Conservation (phyloP, 306 rosid genomes). For the Hippophae rhamnoides region DNA sequence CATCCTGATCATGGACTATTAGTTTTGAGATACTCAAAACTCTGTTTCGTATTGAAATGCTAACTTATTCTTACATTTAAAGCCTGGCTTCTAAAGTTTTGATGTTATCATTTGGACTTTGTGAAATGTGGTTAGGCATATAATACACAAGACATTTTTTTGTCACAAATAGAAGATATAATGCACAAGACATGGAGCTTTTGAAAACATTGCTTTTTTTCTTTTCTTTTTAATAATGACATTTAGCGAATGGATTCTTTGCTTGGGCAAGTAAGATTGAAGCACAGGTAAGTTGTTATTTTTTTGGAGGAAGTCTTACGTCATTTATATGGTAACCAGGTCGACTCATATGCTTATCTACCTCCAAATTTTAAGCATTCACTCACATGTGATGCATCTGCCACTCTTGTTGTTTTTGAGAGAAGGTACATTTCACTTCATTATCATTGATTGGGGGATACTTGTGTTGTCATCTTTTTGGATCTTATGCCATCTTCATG, state of each 20-base stretch:
- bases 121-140: neutral
- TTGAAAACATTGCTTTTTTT: neutral
- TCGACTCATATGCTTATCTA: conserved; percentile 74
- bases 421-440: conserved; percentile 52
- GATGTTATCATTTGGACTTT: neutral
- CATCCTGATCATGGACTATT: neutral
- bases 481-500: conserved; percentile 9
- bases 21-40: neutral
- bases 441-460: conserved; percentile 6
- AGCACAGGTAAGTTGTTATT: neutral
- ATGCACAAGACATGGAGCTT: neutral
- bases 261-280: neutral
- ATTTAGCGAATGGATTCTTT: conserved; percentile 1
- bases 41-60: neutral
- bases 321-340: conserved; percentile 39
- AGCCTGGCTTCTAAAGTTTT: neutral
- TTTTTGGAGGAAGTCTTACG: conserved; percentile 12
- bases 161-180: neutral
- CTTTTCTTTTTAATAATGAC: neutral
- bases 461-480: conserved; percentile 5
- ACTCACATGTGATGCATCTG: conserved; percentile 44
- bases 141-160: neutral
- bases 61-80: neutral
- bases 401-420: conserved; percentile 68
- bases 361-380: conserved; percentile 72